A percentile compares a stretch with the other conserved stretches of the same genome.
Conservation (phyloP, 768 basidiomycete genomes). For the Hericium erinaceus region DNA sequence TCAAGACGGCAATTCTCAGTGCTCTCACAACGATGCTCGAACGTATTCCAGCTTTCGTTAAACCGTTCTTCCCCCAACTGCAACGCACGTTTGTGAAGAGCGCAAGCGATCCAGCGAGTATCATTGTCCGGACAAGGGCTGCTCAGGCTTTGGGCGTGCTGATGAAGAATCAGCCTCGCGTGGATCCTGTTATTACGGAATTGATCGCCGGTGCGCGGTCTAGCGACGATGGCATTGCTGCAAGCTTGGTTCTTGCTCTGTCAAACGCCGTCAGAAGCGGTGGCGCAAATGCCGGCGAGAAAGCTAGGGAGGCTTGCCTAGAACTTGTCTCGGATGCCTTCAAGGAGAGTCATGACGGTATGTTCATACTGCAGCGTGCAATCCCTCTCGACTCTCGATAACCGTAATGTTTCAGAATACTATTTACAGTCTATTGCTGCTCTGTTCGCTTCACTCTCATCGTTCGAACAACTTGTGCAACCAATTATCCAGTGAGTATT, state of each 20-base stretch:
- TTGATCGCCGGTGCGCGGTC: constrained; percentile 51
- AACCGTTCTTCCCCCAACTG: constrained; percentile 97
- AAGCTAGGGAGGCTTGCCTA: constrained; percentile 59
- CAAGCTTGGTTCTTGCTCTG: constrained; percentile 68
- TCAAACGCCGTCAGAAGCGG: constrained; percentile 67
- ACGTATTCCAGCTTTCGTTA: constrained; percentile 80
- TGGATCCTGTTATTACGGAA: constrained; percentile 92
- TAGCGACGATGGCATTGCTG: constrained; percentile 62
- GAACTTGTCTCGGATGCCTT: constrained; percentile 78
- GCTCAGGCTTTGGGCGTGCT: constrained; percentile 79
- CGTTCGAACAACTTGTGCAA: constrained; percentile 52
- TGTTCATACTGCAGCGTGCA: neutral
- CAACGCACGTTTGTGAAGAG: constrained; percentile 97
- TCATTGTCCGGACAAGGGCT: constrained; percentile 71
- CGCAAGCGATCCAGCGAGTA: constrained; percentile 67
- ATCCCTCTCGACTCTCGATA: neutral
- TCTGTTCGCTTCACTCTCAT: constrained; percentile 55
- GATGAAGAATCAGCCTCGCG: constrained; percentile 85
- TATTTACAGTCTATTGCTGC: constrained; percentile 57
- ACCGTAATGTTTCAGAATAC: constrained; percentile 37
- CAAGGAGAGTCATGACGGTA: constrained; percentile 61
- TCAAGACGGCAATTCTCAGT: constrained; percentile 85
- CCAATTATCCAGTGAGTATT: constrained; percentile 56
- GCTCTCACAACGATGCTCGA: constrained; percentile 82
- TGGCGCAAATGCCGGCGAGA: constrained; percentile 66